phyloP scores from a whole-genome alignment of 2,329 filamentous ascomycete species.

The Alternaria brassicicola region DNA sequence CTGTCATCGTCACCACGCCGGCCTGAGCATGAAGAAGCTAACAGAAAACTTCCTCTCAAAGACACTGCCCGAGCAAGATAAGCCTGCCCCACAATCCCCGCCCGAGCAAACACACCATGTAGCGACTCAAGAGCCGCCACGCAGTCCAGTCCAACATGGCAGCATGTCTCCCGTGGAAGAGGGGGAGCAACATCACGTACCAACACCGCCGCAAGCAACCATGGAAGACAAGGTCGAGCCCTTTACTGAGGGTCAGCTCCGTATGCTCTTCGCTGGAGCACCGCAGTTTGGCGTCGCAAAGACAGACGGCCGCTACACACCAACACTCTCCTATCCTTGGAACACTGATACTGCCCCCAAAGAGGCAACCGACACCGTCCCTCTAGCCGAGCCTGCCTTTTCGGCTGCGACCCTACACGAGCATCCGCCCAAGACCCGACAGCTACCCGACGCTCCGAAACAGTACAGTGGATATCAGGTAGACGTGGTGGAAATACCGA shows the following conservation, averaged over 20 bases:
- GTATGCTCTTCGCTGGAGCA: conserved; percentile 76
- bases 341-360: conserved; percentile 64
- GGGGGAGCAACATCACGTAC: conserved; percentile 12
- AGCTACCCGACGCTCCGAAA: conserved; percentile 20
- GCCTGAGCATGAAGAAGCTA: conserved; percentile 20
- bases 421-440: conserved; percentile 22
- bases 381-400: conserved; percentile 45
- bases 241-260: conserved; percentile 61
- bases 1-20: background rate
- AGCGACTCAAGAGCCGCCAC: conserved; percentile 12
- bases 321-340: conserved; percentile 71
- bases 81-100: conserved; percentile 13
- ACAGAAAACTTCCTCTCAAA: conserved; percentile 23
- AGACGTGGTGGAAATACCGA: conserved; percentile 62
- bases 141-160: conserved; percentile 19
- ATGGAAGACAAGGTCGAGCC: conserved; percentile 22
- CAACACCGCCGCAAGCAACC: conserved; percentile 21
- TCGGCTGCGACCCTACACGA: conserved; percentile 41
- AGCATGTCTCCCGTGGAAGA: conserved; percentile 16
- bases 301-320: conserved; percentile 65
- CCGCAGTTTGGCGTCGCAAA: conserved; percentile 71
- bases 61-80: conserved; percentile 17
- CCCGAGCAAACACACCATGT: conserved; percentile 25
- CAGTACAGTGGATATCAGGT: conserved; percentile 40
- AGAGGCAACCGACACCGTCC: conserved; percentile 63